Evolutionary conservation across 257 asterid genomes (phyloP).

Genomic region (Capsicum rhomboideum): DNA sequence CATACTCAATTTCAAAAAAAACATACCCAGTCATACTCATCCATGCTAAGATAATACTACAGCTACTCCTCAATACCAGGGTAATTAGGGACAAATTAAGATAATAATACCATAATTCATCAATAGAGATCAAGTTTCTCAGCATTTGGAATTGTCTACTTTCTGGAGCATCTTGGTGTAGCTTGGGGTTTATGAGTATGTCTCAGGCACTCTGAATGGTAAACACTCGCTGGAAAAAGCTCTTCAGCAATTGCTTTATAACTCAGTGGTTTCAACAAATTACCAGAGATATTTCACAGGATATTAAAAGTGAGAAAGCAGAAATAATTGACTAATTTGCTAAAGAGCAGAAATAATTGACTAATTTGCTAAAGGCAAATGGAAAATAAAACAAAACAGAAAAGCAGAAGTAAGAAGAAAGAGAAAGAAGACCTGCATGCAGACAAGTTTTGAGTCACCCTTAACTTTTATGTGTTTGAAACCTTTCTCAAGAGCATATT

Average conservation of each 20-base stretch:
- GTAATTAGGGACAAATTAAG: neutral
- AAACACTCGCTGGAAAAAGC: neutral
- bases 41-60: neutral
- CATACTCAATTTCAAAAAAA: too few species aligned
- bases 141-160: neutral
- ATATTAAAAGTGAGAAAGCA: neutral
- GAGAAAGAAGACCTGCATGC: slow-evolving; percentile 81
- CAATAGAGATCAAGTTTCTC: neutral
- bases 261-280: neutral
- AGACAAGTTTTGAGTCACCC: slow-evolving; percentile 98
- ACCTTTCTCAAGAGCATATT: slow-evolving; percentile 79
- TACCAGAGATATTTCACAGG: neutral
- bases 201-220: neutral
- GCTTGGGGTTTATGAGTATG: neutral
- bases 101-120: neutral
- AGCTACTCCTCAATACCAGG: neutral
- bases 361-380: neutral
- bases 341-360: neutral
- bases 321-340: neutral
- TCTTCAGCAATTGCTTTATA: neutral
- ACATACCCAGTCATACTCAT: neutral
- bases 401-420: neutral
- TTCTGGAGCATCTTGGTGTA: neutral
- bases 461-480: slow-evolving; percentile 72
- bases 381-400: neutral